Percentiles rank a stretch among this genome's conserved stretches.
phyloP scores from a whole-genome alignment of 495 filamentous ascomycete species.

The Penicillium arizonense region DNA sequence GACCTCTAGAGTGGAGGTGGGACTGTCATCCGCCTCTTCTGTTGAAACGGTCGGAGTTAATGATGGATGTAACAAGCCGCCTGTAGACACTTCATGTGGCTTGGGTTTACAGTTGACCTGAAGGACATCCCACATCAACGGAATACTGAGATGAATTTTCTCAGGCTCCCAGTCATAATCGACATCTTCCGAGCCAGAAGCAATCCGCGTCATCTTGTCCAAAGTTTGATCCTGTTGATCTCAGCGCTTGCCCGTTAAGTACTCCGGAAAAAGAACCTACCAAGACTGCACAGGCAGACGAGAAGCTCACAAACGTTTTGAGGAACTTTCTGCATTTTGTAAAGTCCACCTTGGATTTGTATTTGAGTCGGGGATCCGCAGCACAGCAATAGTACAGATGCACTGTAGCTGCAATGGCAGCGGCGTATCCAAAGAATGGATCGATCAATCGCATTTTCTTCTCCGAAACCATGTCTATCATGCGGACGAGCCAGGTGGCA shows the following conservation, averaged over 20 bases:
- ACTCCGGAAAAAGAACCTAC: constrained; percentile 17
- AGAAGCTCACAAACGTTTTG: constrained; percentile 39
- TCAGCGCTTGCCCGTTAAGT: background rate
- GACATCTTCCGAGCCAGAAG: constrained; percentile 40
- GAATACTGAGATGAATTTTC: constrained; percentile 47
- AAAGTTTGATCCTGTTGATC: constrained; percentile 35
- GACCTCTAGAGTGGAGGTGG: constrained; percentile 38
- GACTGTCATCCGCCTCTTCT: constrained; percentile 26
- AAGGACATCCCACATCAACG: constrained; percentile 50
- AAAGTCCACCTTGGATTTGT: constrained; percentile 45
- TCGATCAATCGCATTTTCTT: constrained; percentile 44
- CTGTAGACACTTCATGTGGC: constrained; percentile 24
- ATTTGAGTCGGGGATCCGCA: constrained; percentile 40
- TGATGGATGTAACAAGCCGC: constrained; percentile 33
- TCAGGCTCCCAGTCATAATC: constrained; percentile 46
- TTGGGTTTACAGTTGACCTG: constrained; percentile 37
- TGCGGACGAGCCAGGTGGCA: constrained; percentile 47
- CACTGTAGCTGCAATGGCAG: constrained; percentile 44
- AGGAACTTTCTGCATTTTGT: constrained; percentile 44
- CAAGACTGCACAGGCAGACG: constrained; percentile 36
- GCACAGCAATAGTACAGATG: constrained; percentile 49
- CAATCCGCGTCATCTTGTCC: constrained; percentile 41
- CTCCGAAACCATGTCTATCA: constrained; percentile 49
- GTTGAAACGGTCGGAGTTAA: constrained; percentile 23
- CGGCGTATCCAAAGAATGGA: constrained; percentile 44